Evolutionary conservation across 140 eudicot species (phyloP), one percentile per base, ranked within the genome.

Genomic region (Erigeron philadelphicus): DNA sequence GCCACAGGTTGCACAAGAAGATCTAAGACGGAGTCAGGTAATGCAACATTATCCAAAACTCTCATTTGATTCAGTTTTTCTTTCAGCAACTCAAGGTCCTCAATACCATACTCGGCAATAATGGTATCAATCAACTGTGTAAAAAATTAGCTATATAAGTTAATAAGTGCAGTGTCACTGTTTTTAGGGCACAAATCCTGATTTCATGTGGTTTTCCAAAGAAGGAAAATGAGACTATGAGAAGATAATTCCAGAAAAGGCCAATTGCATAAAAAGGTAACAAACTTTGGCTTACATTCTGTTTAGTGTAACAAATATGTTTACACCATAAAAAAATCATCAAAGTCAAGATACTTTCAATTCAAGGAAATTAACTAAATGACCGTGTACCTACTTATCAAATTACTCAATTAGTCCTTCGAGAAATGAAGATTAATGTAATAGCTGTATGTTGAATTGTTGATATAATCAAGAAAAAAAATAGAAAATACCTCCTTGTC

Each of bases 41-140:
- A 77, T 56, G 88, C 98, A 54, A 88, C 52, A 46, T 86, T 92
- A 17, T 92, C 98, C 72, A 92, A 67, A 73, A 92, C 88, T 75
- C 98, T 84, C 83, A 84, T 80, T 38, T 84, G 67, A 25, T 71
- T 79, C 66, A 87, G 71, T 61, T 87, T 87, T 70, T 78, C 78
- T 66, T 82, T 79, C 83, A 87, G 77, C 81, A 87, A 76, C 52
- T 84, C 86, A 70, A 85, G 85, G 69, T 87, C 83, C 65, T 87
- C 82, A 25, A 61, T 43, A 67, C 95, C 95, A 67, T 87, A 87
- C 75, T 87, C 81, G 19, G 59, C 81, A 66, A 87, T 76, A 31
- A 87, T 87, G 73, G 83, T 82, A 67, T 85, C 74, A 61, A 82
- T 78, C 66, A 87, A 72, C 95, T 87, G 83, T 57, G 18, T 18